These are phyloP conservation scores for Pichia sp. DNA, from an alignment of 1,139 yeast genomes.

Conservation along the genomic window DNA sequence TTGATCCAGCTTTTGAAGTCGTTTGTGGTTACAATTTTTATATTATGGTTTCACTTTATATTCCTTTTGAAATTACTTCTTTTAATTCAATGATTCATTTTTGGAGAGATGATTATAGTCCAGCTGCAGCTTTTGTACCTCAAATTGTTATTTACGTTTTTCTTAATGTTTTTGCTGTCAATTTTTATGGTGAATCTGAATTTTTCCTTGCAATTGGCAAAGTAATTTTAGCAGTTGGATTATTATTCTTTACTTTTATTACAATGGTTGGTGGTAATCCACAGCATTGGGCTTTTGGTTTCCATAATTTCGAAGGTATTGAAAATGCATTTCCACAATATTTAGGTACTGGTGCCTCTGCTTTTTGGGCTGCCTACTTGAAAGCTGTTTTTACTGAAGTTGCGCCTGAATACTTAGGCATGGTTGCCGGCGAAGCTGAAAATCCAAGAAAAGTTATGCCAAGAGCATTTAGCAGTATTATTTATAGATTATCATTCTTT, in stretches of 20 bases:
- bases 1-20: conserved; percentile 47
- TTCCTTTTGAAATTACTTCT: conserved; percentile 48
- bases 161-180: conserved; percentile 38
- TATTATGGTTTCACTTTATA: conserved; percentile 42
- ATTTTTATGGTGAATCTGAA: conserved; percentile 54
- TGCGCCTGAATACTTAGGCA: conserved; percentile 49
- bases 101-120: conserved; percentile 45
- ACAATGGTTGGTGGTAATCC: conserved; percentile 55
- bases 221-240: conserved; percentile 48
- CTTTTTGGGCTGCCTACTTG: conserved; percentile 56
- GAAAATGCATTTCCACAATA: conserved; percentile 53
- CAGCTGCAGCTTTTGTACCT: conserved; percentile 41
- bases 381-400: conserved; percentile 50
- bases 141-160: conserved; percentile 33
- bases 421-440: conserved; percentile 47
- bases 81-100: conserved; percentile 45
- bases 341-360: conserved; percentile 36
- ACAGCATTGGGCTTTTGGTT: conserved; percentile 51
- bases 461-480: conserved; percentile 35
- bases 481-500: conserved; percentile 31
- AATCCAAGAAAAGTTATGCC: conserved; percentile 46
- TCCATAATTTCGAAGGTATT: conserved; percentile 53
- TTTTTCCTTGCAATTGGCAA: conserved; percentile 55
- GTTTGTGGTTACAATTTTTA: conserved; percentile 43
- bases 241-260: conserved; percentile 40